phyloP scores from a whole-genome alignment of 495 filamentous ascomycete species.

The Neurospora terricola region DNA sequence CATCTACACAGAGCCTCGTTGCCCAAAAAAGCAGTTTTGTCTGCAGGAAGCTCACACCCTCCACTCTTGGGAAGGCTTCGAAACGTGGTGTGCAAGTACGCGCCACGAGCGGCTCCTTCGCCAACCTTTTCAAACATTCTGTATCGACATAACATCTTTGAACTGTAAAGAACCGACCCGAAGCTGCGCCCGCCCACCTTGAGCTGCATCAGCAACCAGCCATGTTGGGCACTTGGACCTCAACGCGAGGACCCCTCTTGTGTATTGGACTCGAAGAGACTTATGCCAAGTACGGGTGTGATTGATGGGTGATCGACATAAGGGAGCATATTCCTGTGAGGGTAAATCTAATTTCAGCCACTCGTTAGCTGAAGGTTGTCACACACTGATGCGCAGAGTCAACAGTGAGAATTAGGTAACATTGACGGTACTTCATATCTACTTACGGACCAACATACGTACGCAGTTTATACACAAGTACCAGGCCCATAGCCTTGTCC shows the following conservation, averaged over 20 bases:
- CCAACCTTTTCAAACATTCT: no score
- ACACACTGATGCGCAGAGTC: neutral
- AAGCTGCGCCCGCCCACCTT: no score
- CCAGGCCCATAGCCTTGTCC: neutral
- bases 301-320: neutral
- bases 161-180: no score
- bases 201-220: no score
- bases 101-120: neutral
- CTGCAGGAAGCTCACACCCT: neutral
- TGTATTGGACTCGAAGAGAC: neutral
- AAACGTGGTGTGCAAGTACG: neutral
- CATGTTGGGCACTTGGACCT: neutral
- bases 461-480: neutral
- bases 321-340: neutral
- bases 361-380: neutral
- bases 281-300: neutral
- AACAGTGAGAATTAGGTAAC: neutral
- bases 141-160: no score
- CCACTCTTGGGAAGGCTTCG: neutral
- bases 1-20: neutral
- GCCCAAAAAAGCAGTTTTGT: neutral
- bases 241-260: neutral
- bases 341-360: neutral
- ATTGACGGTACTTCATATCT: neutral
- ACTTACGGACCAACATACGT: neutral